phyloP scores from a whole-genome alignment of 2,329 filamentous ascomycete species.

The Emmonsiellopsis sp. region DNA sequence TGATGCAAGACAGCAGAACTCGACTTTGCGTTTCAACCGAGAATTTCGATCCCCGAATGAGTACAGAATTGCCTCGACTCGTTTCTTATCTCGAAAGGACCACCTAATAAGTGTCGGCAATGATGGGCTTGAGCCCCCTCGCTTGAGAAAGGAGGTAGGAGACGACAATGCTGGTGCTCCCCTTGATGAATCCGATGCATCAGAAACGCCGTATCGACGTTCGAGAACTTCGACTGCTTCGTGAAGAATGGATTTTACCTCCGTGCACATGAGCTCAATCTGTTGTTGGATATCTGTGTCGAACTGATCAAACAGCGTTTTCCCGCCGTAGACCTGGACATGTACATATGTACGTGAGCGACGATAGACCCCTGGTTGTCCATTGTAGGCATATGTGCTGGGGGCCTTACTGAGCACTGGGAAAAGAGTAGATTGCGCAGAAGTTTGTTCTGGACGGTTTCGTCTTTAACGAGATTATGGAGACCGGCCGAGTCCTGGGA shows the following conservation, averaged over 20 bases:
- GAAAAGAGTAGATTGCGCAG: not conserved
- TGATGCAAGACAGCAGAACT: slow-evolving; percentile 10
- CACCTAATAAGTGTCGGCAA: slow-evolving; percentile 2
- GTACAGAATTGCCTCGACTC: slow-evolving; percentile 5
- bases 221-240: slow-evolving; percentile 8
- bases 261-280: slow-evolving; percentile 7
- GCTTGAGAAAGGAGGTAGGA: too few species aligned
- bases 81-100: slow-evolving; percentile 12
- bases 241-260: slow-evolving; percentile 4
- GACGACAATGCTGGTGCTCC: too few species aligned
- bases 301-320: slow-evolving; percentile 11
- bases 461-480: slow-evolving; percentile 1
- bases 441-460: slow-evolving; percentile 10
- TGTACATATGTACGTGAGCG: too few species aligned
- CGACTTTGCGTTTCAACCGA: slow-evolving; percentile 12
- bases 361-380: too few species aligned
- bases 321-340: not conserved
- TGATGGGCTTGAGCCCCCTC: too few species aligned
- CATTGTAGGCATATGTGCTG: too few species aligned
- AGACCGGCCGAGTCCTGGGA: too few species aligned
- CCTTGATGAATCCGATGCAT: too few species aligned
- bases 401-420: not conserved
- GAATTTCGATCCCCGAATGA: slow-evolving; percentile 9
- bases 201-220: not conserved
- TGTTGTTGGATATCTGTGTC: slow-evolving; percentile 9